A percentile compares a stretch with the other conserved stretches of the same genome.
These are phyloP conservation scores for Cyclotella sp. DNA, from an alignment of 108 stramenopile species.

Conservation along the genomic window DNA sequence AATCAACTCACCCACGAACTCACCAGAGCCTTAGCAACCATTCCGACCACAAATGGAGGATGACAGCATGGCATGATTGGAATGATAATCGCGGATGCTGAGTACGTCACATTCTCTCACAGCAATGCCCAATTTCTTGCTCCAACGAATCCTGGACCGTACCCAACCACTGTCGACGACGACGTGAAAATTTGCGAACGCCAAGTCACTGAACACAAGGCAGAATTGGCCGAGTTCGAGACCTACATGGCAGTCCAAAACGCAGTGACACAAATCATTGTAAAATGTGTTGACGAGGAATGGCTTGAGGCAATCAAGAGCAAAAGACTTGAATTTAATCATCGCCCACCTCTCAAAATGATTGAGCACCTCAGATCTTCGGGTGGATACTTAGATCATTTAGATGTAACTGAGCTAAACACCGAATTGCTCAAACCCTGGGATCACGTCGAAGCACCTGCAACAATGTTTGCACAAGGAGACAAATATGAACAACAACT, in stretches of 20 bases:
- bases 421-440: background rate
- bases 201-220: constrained; percentile 23
- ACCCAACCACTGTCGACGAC: constrained; percentile 2
- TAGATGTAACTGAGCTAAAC: background rate
- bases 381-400: background rate
- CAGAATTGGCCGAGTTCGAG: background rate
- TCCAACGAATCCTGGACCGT: constrained; percentile 21
- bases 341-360: background rate
- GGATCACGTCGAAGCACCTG: background rate
- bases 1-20: background rate
- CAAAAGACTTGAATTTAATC: background rate
- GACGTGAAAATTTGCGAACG: background rate
- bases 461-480: background rate
- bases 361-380: background rate
- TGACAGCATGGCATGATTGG: constrained; percentile 3
- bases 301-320: background rate
- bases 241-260: background rate
- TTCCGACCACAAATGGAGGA: constrained; percentile 9
- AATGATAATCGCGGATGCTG: constrained; percentile 17
- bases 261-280: background rate
- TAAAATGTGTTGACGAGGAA: background rate
- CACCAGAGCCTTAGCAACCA: background rate
- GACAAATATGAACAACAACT: too few relatives aligned
- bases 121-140: background rate
- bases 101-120: constrained; percentile 7